Evolutionary conservation across 225 moss, liverwort and hornwort species (phyloP).

Genomic region (Polytrichum formosum): DNA sequence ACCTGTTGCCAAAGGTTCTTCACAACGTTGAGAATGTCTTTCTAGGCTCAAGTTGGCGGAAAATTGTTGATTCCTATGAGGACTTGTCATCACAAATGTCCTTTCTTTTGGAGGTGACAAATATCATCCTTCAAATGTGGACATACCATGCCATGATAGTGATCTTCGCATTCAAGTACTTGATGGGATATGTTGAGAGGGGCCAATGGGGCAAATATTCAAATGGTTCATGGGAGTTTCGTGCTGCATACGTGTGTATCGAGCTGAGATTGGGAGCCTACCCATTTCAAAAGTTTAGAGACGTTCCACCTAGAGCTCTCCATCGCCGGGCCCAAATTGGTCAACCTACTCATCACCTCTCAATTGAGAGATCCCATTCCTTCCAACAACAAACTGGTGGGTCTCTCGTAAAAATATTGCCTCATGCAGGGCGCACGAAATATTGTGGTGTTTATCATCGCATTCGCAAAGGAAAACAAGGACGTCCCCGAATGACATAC

Average conservation of each 20-base stretch:
- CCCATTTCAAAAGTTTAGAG: slow-evolving; percentile 5
- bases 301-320: not conserved
- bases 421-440: not conserved
- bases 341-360: not conserved
- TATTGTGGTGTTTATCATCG: not conserved
- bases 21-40: not conserved
- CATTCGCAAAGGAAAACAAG: not conserved
- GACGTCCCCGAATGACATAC: not conserved
- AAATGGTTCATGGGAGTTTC: slow-evolving; percentile 7
- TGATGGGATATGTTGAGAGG: slow-evolving; percentile 5
- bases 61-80: not conserved
- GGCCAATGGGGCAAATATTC: slow-evolving; percentile 7
- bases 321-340: not conserved
- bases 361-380: not conserved
- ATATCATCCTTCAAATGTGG: not conserved
- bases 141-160: not conserved
- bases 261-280: slow-evolving; percentile 2
- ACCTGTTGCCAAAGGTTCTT: not conserved
- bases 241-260: slow-evolving; percentile 5
- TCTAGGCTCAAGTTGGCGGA: too few relatives aligned
- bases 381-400: not conserved
- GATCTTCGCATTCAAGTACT: not conserved
- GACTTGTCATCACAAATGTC: slow-evolving; percentile 2
- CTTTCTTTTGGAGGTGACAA: slow-evolving; percentile 2
- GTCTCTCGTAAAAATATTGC: too few relatives aligned